Evolutionary conservation across 768 basidiomycete species (phyloP), one percentile per base, ranked within the genome.

Genomic region (Serendipita sp.): DNA sequence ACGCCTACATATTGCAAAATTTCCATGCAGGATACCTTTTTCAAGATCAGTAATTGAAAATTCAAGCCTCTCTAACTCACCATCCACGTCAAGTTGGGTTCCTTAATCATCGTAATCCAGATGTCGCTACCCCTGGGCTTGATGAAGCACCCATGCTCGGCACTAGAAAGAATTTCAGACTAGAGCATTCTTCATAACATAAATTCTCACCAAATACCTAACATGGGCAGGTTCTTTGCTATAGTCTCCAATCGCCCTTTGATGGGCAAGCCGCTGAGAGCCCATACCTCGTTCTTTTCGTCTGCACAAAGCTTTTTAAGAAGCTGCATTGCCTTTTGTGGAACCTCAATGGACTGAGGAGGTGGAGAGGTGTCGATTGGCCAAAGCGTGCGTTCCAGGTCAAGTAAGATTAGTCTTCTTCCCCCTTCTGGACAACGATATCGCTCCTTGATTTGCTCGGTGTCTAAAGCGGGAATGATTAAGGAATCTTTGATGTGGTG

Each of bases 121-220:
- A 80, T 72, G 15, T 66, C 65, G 8, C 64, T 66, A 0, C 74
- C 71, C 41, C 75, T 77, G 2, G 84, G 81, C 75, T 83, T 87
- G 70, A 91, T 81, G 71, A 84, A 92, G 72, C 91, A 92, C 1
- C 91, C 91, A 66, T 93, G 91, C 76, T 93, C 91, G 0, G 89
- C 89, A 0, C 85, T 87, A 64, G 28, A 36, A 10, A 23, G 23
- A 23, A 23, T 23, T 23, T 23, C 23, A 23, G 56, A 64, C 52
- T 16, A 34, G 47, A 35, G 15, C 60, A 3, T 7, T 36, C 15
- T 23, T 23, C 23, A 23, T 23, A 63, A 18, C 11, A 28, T 46
- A 64, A 65, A 15, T 3, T 79, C 85, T 72, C 70, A 88, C 79
- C 91, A 84, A 66, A 92, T 83, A 16, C 91, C 91, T 63, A 92